Base-by-base conservation (phyloP, 169 alveolate genomes). In the Plasmodium malariae region DNA sequence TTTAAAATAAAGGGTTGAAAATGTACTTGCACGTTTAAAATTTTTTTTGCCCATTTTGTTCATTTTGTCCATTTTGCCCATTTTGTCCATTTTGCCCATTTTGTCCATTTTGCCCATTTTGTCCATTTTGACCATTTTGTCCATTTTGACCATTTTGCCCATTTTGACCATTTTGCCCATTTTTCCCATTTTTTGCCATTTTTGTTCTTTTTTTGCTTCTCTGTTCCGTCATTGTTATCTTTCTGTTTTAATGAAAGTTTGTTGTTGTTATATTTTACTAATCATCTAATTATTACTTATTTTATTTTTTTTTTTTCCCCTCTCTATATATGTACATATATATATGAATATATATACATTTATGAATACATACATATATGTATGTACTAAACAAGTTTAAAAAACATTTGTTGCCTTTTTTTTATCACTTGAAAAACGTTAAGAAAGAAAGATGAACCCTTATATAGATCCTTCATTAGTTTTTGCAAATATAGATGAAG, bases 401-500 rank as follows among this genome's bases (percentile, higher is more conserved):
- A n/a, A n/a, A n/a, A 24, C 19, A 67, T 21, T 60, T 60, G 43
- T 28, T 26, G 70, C 17, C 9, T 21, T 21, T 60, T 60, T 60
- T 24, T 24, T 19, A 3, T 37, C n/a, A 24, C 28, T 28, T 3
- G n/a, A 14, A 45, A 59, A 14, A 17, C 21, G 24, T 12, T n/a
- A 36, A 54, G 21, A 28, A 70, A 49, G 1, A 17, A 70, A 74
- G 24, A 60, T 74, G 88, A 65, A 36, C 24, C 57, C 68, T 43
- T 21, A 60, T 19, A 9, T 34, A 37, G 45, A n/a, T 5, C 3
- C 63, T 34, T 19, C 48, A 36, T 62, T 26, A 51, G 19, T 40
- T 14, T 19, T 45, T 2, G 48, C 32, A 74, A 24, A 43, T 43
- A 36, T 17, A 48, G 73, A 24, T 60, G 74, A 60, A 12, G 49